Base-by-base conservation (phyloP, 495 filamentous ascomycete genomes). In the Neurospora sublineolata region DNA sequence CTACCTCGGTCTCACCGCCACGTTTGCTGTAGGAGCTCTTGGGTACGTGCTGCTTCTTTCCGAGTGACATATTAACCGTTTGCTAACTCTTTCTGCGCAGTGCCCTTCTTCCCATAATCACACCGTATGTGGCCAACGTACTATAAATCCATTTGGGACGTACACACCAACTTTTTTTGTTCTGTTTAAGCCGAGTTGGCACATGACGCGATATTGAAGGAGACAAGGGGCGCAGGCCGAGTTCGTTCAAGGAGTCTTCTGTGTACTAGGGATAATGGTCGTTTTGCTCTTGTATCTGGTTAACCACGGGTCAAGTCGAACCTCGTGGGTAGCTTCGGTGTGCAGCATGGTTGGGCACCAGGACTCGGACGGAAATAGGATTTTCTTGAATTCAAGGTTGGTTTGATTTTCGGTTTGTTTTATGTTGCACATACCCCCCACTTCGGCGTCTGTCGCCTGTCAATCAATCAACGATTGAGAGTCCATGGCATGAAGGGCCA, bases 1-100 rank as follows among this genome's bases (percentile, higher is more conserved):
- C 69, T 84, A 95, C 71, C 84, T 96, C 76, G 94, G 95, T 58
- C 86, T 97, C 69, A 92, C 89, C 41, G 93, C 90, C 52, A 93
- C 91, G 30, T 87, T 97, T 79, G 91, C 78, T 38, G 77, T 80
- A 42, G 78, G 78, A 33, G 78, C 91, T 37, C 84, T 97, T 82
- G 94, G 93, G 94, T 97, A 86, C 82, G 93, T 90, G 33, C 23
- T 52, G n/a, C 40, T 7, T 36, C 12, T 37, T 36, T 60, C 36
- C 64, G 14, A 68, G 4, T 16, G 39, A 42, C 18, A 4, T 40
- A 44, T 5, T 18, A 38, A 38, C 46, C 37, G 9, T 33, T 30
- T 3, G 38, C 73, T 72, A 71, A 77, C 75, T 37, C 33, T 1
- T 68, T 67, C 46, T 72, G 0, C 23, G 77, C 74, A 86, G 73